A percentile compares a stretch with the other conserved stretches of the same genome.
Evolutionary conservation across 345 rosid genomes (phyloP).

Genomic region (Sonneratia caseolaris): DNA sequence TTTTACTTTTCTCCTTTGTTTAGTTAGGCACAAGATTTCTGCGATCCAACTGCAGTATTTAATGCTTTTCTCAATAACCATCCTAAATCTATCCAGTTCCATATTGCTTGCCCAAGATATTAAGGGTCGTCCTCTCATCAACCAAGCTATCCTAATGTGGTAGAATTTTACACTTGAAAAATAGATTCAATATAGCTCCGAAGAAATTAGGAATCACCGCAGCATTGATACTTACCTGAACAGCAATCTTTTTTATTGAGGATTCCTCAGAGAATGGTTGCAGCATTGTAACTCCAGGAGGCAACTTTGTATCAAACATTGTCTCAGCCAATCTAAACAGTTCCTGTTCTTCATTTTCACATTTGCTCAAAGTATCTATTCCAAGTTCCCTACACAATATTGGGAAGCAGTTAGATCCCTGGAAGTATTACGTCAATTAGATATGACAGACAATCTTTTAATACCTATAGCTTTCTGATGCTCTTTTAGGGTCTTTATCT

Average conservation of each 20-base stretch:
- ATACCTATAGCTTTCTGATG: conserved; percentile 71
- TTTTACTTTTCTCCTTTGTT: not conserved
- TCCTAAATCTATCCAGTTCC: not conserved
- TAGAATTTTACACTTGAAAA: too few relatives aligned
- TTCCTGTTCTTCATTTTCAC: conserved; percentile 62
- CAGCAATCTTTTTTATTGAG: conserved; percentile 62
- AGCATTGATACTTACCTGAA: conserved; percentile 32
- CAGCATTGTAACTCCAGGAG: conserved; percentile 66
- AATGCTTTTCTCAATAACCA: not conserved
- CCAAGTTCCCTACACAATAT: conserved; percentile 60
- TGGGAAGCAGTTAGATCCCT: not conserved
- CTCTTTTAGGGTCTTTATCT: conserved; percentile 47
- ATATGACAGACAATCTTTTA: conserved; percentile 7
- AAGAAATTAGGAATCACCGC: not conserved
- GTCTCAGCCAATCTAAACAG: conserved; percentile 63
- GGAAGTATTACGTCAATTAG: not conserved
- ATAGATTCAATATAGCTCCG: not conserved
- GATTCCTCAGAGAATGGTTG: conserved; percentile 88
- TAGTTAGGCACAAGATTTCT: not conserved
- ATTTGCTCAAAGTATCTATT: conserved; percentile 46
- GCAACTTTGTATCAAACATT: conserved; percentile 82
- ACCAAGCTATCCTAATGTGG: not conserved
- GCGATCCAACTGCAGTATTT: too few relatives aligned
- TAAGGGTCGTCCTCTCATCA: not conserved
- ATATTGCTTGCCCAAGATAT: not conserved